A percentile compares a stretch with the other conserved stretches of the same genome.
Conservation (phyloP, 305 asterid species). For the Rubia peregrina region DNA sequence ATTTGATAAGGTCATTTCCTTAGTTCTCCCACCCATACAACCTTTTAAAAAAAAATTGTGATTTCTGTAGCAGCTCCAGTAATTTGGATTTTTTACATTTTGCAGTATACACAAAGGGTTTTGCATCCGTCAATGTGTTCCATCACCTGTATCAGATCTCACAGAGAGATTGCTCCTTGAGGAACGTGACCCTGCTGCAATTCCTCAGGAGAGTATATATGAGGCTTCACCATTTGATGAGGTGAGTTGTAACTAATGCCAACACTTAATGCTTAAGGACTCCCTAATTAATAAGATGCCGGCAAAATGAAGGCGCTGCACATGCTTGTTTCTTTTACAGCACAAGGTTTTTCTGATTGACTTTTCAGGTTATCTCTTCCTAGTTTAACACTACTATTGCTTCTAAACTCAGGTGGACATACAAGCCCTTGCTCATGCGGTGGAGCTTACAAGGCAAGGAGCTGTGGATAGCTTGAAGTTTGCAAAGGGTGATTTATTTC, state of each 20-base stretch:
- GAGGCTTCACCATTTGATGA: constrained; percentile 97
- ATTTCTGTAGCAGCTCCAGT: not conserved
- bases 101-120: constrained; percentile 88
- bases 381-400: not conserved
- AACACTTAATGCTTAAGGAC: not conserved
- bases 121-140: constrained; percentile 82
- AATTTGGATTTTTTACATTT: not conserved
- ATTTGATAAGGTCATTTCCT: constrained; percentile 64
- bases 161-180: constrained; percentile 95
- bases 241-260: constrained; percentile 32
- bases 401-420: constrained; percentile 63
- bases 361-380: not conserved
- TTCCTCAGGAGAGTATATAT: constrained; percentile 60
- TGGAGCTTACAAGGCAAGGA: constrained; percentile 93
- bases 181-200: constrained; percentile 89
- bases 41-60: no score
- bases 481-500: constrained; percentile 82
- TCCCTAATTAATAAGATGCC: not conserved
- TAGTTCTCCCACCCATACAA: not conserved
- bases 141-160: constrained; percentile 83
- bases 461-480: constrained; percentile 93
- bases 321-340: not conserved
- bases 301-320: not conserved
- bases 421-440: constrained; percentile 99
- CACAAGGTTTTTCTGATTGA: not conserved